phyloP scores from a whole-genome alignment of 768 basidiomycete genomes.

The Lentinula detonsa region DNA sequence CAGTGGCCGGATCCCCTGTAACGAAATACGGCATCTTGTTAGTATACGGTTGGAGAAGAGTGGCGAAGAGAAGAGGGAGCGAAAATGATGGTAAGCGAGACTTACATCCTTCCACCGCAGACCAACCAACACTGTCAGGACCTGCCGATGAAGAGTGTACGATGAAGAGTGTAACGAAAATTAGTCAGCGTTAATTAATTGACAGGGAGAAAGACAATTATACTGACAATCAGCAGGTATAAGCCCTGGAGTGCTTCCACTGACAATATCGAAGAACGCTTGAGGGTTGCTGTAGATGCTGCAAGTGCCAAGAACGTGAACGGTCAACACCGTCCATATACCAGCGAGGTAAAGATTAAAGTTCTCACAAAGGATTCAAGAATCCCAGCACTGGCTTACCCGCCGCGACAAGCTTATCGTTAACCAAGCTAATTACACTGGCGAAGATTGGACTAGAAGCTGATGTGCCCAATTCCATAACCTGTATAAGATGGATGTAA shows the following conservation, averaged over 20 bases:
- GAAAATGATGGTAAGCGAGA: neutral
- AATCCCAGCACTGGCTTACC: constrained; percentile 30
- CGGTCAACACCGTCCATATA: no score
- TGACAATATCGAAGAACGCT: constrained; percentile 35
- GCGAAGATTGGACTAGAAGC: constrained; percentile 42
- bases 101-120: neutral
- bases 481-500: neutral
- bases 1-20: neutral
- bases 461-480: constrained; percentile 37
- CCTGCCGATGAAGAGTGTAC: neutral
- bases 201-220: neutral
- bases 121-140: neutral
- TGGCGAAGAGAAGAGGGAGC: neutral
- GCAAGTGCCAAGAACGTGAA: neutral
- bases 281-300: constrained; percentile 27
- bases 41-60: neutral
- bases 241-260: constrained; percentile 15
- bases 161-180: neutral
- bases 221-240: neutral
- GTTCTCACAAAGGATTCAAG: constrained; percentile 23
- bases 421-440: constrained; percentile 36
- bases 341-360: no score
- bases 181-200: neutral
- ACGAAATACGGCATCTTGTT: neutral
- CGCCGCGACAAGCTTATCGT: constrained; percentile 31